A percentile compares a stretch with the other conserved stretches of the same genome.
phyloP scores from a whole-genome alignment of 768 basidiomycete species.

The Leccinum variicolor region DNA sequence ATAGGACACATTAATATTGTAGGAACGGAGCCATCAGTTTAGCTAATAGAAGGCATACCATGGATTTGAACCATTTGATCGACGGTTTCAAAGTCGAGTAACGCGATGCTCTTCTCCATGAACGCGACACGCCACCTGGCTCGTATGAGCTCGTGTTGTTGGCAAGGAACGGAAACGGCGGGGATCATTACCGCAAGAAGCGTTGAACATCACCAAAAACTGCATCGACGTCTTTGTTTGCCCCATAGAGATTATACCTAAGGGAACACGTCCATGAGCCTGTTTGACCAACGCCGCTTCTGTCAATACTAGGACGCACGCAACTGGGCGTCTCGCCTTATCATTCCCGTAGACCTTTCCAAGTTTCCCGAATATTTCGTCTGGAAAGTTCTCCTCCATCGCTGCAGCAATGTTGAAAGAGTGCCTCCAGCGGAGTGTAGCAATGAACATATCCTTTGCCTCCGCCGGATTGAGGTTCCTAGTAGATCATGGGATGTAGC shows the following conservation, averaged over 20 bases:
- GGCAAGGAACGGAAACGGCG: not conserved
- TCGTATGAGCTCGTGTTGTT: slow-evolving; percentile 3
- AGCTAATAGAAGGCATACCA: slow-evolving; percentile 36
- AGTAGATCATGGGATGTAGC: not conserved
- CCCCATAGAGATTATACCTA: slow-evolving; percentile 82
- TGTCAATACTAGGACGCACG: slow-evolving; percentile 40
- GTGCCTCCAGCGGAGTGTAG: slow-evolving; percentile 68
- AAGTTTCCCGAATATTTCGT: slow-evolving; percentile 60
- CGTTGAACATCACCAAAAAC: slow-evolving; percentile 76
- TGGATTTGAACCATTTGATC: slow-evolving; percentile 76
- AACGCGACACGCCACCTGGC: slow-evolving; percentile 74
- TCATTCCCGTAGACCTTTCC: slow-evolving; percentile 69
- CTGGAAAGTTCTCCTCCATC: slow-evolving; percentile 57
- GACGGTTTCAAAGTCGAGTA: slow-evolving; percentile 68
- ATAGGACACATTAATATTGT: not conserved
- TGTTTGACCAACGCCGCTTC: not conserved
- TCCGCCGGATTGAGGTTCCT: slow-evolving; percentile 53
- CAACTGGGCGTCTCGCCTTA: slow-evolving; percentile 64
- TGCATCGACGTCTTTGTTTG: slow-evolving; percentile 56
- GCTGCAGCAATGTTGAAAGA: slow-evolving; percentile 60
- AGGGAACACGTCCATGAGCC: not conserved
- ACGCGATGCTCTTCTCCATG: slow-evolving; percentile 63
- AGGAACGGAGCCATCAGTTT: not conserved
- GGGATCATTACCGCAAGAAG: slow-evolving; percentile 61
- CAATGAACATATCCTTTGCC: slow-evolving; percentile 63